phyloP scores from a whole-genome alignment of 345 rosid genomes.

The Trapa bicornis region DNA sequence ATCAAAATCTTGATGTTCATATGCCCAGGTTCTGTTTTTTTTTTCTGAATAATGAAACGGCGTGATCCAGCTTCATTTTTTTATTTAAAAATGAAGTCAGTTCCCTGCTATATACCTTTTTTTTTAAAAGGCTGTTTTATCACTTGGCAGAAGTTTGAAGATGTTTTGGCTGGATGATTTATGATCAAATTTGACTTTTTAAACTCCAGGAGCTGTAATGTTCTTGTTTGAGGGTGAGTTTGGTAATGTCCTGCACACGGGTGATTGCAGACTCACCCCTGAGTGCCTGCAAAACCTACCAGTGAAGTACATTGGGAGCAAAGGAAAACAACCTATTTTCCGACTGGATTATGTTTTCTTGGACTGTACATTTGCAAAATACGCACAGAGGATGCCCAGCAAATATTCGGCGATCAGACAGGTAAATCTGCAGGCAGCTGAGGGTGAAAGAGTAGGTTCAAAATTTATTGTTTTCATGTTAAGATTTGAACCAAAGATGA shows the following conservation, averaged over 20 bases:
- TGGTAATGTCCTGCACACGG: slow-evolving; percentile 78
- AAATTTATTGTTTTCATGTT: background rate
- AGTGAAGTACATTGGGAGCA: slow-evolving; percentile 36
- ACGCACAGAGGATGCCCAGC: slow-evolving; percentile 42
- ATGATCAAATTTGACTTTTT: background rate
- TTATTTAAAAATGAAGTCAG: background rate
- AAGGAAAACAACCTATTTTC: slow-evolving; percentile 33
- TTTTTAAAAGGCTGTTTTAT: background rate
- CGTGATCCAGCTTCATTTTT: background rate
- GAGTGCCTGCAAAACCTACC: slow-evolving; percentile 55
- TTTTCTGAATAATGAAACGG: background rate
- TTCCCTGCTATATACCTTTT: background rate
- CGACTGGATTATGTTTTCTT: slow-evolving; percentile 64
- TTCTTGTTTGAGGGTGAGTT: slow-evolving; percentile 81
- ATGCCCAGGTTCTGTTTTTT: background rate
- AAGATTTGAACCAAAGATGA: background rate
- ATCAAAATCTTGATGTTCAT: background rate
- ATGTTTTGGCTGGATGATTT: background rate
- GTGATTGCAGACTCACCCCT: slow-evolving; percentile 76
- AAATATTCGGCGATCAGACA: slow-evolving; percentile 60
- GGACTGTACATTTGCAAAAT: slow-evolving; percentile 79
- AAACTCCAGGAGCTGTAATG: slow-evolving; percentile 84
- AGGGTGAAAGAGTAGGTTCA: background rate
- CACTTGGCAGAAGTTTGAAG: background rate
- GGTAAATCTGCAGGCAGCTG: slow-evolving; percentile 21